Base-by-base conservation (phyloP, 371 early-diverging fungal species). In the Chytridium lagenaria region DNA sequence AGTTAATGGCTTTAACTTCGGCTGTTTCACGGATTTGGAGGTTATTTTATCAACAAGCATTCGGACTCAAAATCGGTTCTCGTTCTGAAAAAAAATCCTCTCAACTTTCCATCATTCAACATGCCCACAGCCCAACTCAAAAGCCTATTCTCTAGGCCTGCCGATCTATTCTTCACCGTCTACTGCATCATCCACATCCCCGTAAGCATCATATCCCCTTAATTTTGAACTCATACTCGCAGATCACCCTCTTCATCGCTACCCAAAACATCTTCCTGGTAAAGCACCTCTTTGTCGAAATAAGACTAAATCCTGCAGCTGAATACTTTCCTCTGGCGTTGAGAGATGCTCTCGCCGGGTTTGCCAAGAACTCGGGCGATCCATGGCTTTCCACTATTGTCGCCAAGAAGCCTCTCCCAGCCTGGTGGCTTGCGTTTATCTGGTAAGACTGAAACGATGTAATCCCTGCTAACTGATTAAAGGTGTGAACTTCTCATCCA, bases 161-260 rank as follows among this genome's bases (percentile, higher is more conserved):
- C 66, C 49, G 66, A 66, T 44, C 5, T 66, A 7, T 40, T 66
- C 66, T 66, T 66, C 66, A 28, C 49, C 44, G 2, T 66, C 39
- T 66, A 40, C 66, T 66, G 38, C 66, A 7, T 66, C 44, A 16
- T 40, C 7, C 66, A 66, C 30, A 66, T 66, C 44, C 66, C 66
- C 44, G 63, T 63, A 31, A 3, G 63, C 26, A 10, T 63, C 36
- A n/a, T 36, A 31, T 63, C 37, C 34, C 36, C 63, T 36, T 63
- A 12, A 63, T 37, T 36, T 5, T 30, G 15, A 10, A 31, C 16
- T 19, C 37, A 12, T 23, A 37, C 23, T 7, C 22, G 19, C 23
- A 63, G 63, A 66, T 44, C 44, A 66, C 66, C 44, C 19, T 66
- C 44, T 28, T 66, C 10, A 66, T 66, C 66, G 66, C 40, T 15